Percentiles rank a stretch among this genome's conserved stretches.
Conservation (phyloP, 2,329 filamentous ascomycete species). For the Coniochaeta pulveracea region DNA sequence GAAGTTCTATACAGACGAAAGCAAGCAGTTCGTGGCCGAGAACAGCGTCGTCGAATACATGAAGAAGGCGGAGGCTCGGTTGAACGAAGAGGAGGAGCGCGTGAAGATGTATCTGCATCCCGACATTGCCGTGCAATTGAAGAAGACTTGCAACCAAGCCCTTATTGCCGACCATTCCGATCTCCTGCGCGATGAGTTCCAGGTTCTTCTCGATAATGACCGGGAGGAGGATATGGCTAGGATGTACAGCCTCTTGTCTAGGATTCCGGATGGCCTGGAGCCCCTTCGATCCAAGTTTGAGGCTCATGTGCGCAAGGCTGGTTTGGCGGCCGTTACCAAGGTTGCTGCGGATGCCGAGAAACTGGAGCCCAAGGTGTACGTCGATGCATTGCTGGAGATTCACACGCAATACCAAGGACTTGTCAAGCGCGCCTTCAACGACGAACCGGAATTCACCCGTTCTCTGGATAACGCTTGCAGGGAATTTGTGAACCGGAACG, state of each 20-base stretch:
- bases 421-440: conserved; percentile 85
- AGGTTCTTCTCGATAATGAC: conserved; percentile 85
- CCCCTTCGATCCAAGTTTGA: conserved; percentile 82
- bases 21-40: conserved; percentile 86
- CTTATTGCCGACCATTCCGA: conserved; percentile 80
- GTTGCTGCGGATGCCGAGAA: conserved; percentile 79
- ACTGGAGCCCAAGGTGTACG: conserved; percentile 92
- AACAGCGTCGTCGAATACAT: conserved; percentile 99
- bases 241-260: conserved; percentile 86
- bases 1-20: conserved; percentile 83
- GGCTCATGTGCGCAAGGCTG: conserved; percentile 82
- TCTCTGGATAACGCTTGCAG: conserved; percentile 94
- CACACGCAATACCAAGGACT: conserved; percentile 87
- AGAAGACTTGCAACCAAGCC: conserved; percentile 78
- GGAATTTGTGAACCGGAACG: conserved; percentile 96
- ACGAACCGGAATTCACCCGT: conserved; percentile 92
- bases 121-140: conserved; percentile 76
- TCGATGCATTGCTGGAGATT: conserved; percentile 87
- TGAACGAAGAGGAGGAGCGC: conserved; percentile 89
- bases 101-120: conserved; percentile 84
- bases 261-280: conserved; percentile 85
- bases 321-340: conserved; percentile 80
- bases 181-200: conserved; percentile 90
- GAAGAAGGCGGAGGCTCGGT: conserved; percentile 90
- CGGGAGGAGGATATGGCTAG: conserved; percentile 89